Base-by-base conservation (phyloP, 148 eudicot species). In the Vaccinium vitisidaea region DNA sequence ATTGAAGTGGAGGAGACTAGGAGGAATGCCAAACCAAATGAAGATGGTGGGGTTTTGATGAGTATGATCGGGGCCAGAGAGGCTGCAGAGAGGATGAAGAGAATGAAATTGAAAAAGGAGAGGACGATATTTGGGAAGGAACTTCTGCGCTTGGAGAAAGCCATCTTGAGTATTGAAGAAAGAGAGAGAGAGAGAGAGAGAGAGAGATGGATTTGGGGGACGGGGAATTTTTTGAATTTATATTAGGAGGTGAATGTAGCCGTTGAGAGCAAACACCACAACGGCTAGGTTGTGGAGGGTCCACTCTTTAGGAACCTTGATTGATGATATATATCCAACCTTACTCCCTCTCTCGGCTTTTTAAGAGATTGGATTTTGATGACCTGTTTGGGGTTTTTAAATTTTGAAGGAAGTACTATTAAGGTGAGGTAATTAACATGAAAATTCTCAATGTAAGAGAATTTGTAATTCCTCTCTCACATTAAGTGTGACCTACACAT, bases 41-140 rank as follows among this genome's bases (percentile, higher is more conserved):
- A 90, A 78, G 96, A 87, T 25, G 98, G 98, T 0, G 94, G 96
- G 69, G 87, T 86, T 87, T 83, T 90, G 52, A 94, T 90, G 84
- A 90, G 30, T 52, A 94, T 83, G 39, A 80, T 91, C 4, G 98
- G 96, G 36, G 85, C 90, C 6, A 93, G n/a, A 56, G 96, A 93
- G 67, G 92, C 75, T 73, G 90, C 87, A 1, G 94, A 86, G 82
- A 94, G 89, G 30, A 92, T 56, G 86, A 92, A 93, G 84, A 94
- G 91, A 70, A 85, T 75, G 85, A 94, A 89, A 46, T 91, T 92
- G 58, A 92, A 54, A 58, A 87, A 88, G 79, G 93, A 88, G 39
- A 92, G 92, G 81, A 92, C 85, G 12, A 93, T 70, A 14, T 89
- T 89, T 54, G 92, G 91, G 84, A 91, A 89, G 1, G 95, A 93